These are phyloP conservation scores for Boletus semigastroideus DNA, from an alignment of 1,284 basidiomycete genomes.

Conservation along the genomic window DNA sequence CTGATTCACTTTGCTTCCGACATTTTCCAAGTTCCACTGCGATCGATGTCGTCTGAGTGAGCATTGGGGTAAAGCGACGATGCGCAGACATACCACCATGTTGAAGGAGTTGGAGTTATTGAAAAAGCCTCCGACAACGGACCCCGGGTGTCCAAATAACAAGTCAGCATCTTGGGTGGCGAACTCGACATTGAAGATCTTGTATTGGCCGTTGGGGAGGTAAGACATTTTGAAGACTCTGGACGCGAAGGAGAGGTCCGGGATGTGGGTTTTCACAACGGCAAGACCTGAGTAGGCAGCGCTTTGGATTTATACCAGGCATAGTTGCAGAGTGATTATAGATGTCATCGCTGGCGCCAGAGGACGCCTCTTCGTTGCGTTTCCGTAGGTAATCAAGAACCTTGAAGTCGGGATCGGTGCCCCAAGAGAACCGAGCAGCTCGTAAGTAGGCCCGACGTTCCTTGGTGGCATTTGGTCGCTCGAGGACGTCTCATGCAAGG, in stretches of 20 bases:
- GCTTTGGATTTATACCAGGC: background rate
- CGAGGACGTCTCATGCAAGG: too few relatives aligned
- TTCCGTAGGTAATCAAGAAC: too few relatives aligned
- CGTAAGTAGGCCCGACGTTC: too few relatives aligned
- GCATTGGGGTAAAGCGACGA: background rate
- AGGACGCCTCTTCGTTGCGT: too few relatives aligned
- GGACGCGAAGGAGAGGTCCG: background rate
- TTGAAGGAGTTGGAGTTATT: background rate
- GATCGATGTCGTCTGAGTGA: background rate
- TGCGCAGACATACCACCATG: slow-evolving; percentile 3
- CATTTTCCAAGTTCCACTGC: slow-evolving; percentile 6
- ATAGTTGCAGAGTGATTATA: too few relatives aligned
- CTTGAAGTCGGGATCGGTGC: too few relatives aligned
- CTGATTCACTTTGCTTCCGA: background rate
- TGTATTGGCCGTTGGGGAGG: slow-evolving; percentile 1
- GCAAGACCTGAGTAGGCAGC: background rate
- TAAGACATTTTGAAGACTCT: background rate
- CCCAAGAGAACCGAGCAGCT: too few relatives aligned
- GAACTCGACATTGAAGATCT: slow-evolving; percentile 1
- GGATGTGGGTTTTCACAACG: background rate
- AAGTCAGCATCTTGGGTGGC: background rate
- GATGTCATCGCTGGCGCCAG: too few relatives aligned
- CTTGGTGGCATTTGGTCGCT: too few relatives aligned
- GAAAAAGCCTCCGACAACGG: background rate
- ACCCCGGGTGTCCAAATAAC: background rate